Evolutionary conservation across 495 filamentous ascomycete species (phyloP).

Genomic region (Tricharina praecox): DNA sequence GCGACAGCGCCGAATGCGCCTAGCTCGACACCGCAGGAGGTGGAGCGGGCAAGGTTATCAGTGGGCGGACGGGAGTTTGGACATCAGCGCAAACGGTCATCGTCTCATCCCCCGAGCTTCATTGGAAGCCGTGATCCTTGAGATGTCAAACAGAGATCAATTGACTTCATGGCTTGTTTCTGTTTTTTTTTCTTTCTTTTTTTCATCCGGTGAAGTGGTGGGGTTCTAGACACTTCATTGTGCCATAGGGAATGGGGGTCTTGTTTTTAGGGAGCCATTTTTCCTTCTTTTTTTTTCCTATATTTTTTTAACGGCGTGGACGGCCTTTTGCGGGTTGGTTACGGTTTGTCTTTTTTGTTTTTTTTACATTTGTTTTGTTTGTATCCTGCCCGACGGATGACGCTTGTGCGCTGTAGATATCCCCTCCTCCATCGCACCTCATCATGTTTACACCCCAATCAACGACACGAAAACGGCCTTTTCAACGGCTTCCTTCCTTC

Average conservation of each 20-base stretch:
- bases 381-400: too few relatives aligned
- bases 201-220: neutral
- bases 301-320: neutral
- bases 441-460: neutral
- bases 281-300: neutral
- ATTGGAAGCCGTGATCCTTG: slow-evolving; percentile 23
- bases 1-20: slow-evolving; percentile 15
- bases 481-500: neutral
- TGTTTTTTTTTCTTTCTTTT: neutral
- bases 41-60: slow-evolving; percentile 15
- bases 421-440: too few relatives aligned
- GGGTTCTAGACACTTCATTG: neutral
- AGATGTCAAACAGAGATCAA: slow-evolving; percentile 3
- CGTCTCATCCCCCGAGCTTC: slow-evolving; percentile 26
- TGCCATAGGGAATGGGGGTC: neutral
- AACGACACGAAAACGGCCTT: neutral
- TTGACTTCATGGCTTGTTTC: neutral
- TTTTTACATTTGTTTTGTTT: neutral
- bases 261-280: neutral
- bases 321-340: neutral
- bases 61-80: slow-evolving; percentile 17
- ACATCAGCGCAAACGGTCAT: slow-evolving; percentile 26
- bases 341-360: neutral
- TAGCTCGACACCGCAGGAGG: slow-evolving; percentile 15
- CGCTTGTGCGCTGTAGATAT: too few relatives aligned